Conservation (phyloP, 2,329 filamentous ascomycete genomes). For the Cladosporium sphaerospermum region DNA sequence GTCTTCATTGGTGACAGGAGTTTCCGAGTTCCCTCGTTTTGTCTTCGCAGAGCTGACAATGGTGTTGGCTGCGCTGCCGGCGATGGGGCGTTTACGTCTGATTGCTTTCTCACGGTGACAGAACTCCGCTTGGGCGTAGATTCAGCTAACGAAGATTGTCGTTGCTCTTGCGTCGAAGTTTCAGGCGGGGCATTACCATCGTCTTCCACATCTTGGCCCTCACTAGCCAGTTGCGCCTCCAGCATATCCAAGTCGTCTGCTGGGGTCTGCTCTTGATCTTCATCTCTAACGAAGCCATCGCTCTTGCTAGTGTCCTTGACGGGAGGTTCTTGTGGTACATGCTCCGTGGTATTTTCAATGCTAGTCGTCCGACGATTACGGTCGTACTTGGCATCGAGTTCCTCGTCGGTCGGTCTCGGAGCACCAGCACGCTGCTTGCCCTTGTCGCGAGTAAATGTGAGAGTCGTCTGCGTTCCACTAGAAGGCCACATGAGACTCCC, state of each 20-base stretch:
- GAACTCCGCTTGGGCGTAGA: no score
- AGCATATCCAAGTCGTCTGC: slow-evolving; percentile 8
- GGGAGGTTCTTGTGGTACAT: not conserved
- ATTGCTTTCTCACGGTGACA: no score
- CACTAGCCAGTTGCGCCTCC: not conserved
- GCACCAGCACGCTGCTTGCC: slow-evolving; percentile 1
- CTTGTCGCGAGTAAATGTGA: slow-evolving; percentile 5
- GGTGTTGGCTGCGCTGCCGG: no score
- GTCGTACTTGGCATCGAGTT: slow-evolving; percentile 4
- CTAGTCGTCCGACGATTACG: not conserved
- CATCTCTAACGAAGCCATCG: not conserved
- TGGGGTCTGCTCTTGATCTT: not conserved
- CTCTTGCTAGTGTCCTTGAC: not conserved
- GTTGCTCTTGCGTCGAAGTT: no score
- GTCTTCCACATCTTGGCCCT: no score
- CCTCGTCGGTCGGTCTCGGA: not conserved
- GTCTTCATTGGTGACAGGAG: slow-evolving; percentile 1
- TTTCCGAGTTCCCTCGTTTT: not conserved
- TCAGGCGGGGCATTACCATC: no score
- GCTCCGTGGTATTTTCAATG: not conserved
- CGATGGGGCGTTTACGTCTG: no score
- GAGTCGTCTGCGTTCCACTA: not conserved
- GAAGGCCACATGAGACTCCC: not conserved
- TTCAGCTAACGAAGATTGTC: no score
- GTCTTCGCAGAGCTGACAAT: not conserved